Evolutionary conservation across 176 grass and related monocot species (phyloP), one percentile per base, ranked within the genome.

Genomic region (Bothriochloa decipiens): DNA sequence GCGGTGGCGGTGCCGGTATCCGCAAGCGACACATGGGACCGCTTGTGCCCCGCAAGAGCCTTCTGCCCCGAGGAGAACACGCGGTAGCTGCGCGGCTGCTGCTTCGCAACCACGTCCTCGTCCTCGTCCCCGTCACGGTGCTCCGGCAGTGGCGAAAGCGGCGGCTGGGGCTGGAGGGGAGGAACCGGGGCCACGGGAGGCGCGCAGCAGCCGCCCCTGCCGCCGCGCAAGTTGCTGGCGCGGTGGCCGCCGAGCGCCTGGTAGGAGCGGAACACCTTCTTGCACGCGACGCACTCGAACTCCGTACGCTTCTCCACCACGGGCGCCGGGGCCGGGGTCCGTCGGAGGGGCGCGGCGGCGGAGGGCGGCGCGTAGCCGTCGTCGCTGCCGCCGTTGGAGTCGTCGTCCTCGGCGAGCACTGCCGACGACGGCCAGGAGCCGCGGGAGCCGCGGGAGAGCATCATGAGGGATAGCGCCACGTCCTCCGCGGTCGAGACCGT

Each of bases 31-130:
- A 87, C 79, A 35, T 95, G 89, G 39, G 91, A 83, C 76, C 91
- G 61, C 91, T 86, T 98, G 86, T 95, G 96, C 9, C 87, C 93
- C 28, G 87, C 93, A 0, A 98, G 92, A 11, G 91, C 96, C 61
- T 98, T n/a, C n/a, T n/a, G 96, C 7, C 90, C 92, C 53, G 96
- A 93, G 28, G 80, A 1, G 88, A 98, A 93, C 47, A 83, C 76
- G 81, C 89, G 89, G 72, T 42, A 80, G 81, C 77, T 81, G 73
- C 86, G 90, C 78, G 43, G 50, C 72, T 27, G 66, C 71, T 26
- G 82, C 65, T 75, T 92, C 46, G 47, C 84, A 72, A 68, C 83
- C 62, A 6, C 3, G 27, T 64, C 36, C 17, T 85, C 77, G 20
- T 32, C 68, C 12, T 67, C 79, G 27, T 43, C 55, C 3, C 15